A percentile compares a stretch with the other conserved stretches of the same genome.
These are phyloP conservation scores for Omphalea diandra DNA, from an alignment of 441 rosid genomes.

Conservation along the genomic window DNA sequence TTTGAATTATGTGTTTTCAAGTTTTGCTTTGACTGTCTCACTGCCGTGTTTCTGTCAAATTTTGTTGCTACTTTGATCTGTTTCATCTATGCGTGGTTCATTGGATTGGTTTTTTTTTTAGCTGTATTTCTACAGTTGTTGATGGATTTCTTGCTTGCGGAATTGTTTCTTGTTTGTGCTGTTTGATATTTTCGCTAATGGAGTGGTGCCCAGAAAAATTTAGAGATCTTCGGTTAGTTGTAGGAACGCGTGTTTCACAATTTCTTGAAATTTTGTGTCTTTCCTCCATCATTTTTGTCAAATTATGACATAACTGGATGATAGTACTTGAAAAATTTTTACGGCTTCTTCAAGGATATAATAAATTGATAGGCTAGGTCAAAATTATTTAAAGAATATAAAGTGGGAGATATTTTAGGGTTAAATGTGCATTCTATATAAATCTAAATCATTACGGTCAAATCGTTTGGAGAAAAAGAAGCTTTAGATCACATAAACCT, in stretches of 20 bases:
- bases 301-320: slow-evolving; percentile 5
- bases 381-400: not conserved
- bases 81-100: slow-evolving; percentile 9
- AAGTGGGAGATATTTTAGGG: slow-evolving; percentile 8
- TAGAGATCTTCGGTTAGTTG: slow-evolving; percentile 38
- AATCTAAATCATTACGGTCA: not conserved
- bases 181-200: slow-evolving; percentile 15
- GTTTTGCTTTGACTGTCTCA: slow-evolving; percentile 27
- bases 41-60: slow-evolving; percentile 23
- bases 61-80: slow-evolving; percentile 44
- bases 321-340: not conserved
- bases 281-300: slow-evolving; percentile 15
- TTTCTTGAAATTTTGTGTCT: slow-evolving; percentile 20
- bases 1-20: slow-evolving; percentile 36
- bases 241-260: slow-evolving; percentile 20
- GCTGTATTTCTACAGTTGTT: slow-evolving; percentile 7
- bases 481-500: not conserved
- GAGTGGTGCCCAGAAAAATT: slow-evolving; percentile 18
- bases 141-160: slow-evolving; percentile 23
- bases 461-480: not conserved
- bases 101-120: slow-evolving; percentile 19
- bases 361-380: not conserved
- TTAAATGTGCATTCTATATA: not conserved
- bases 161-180: slow-evolving; percentile 11
- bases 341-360: not conserved